Evolutionary conservation across 371 early-diverging fungal species (phyloP).

Genomic region (Mortierella sp.): DNA sequence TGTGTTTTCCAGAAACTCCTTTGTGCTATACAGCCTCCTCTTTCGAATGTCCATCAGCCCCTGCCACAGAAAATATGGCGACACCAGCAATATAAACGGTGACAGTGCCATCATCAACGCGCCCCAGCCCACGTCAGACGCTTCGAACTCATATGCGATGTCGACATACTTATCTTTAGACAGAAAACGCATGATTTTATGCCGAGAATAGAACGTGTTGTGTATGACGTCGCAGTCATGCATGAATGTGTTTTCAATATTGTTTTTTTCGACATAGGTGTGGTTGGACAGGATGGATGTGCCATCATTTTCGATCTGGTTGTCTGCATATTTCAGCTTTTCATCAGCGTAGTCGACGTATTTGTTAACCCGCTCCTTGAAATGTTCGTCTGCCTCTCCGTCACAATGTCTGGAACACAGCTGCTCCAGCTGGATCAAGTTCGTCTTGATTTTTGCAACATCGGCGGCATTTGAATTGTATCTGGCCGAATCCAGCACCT

Average conservation of each 20-base stretch:
- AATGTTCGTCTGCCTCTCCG: conserved; percentile 6
- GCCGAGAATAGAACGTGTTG: conserved; percentile 21
- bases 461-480: conserved; percentile 13
- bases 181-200: conserved; percentile 22
- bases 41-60: conserved; percentile 13
- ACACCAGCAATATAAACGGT: conserved; percentile 11
- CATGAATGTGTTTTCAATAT: conserved; percentile 15
- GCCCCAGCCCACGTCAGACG: conserved; percentile 15
- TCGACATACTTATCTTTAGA: conserved; percentile 18
- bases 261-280: conserved; percentile 15
- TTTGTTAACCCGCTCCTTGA: conserved; percentile 17
- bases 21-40: conserved; percentile 18
- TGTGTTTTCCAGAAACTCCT: conserved; percentile 20
- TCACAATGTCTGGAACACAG: conserved; percentile 14
- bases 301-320: conserved; percentile 10
- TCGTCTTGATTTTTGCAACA: conserved; percentile 14
- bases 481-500: conserved; percentile 17
- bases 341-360: conserved; percentile 18
- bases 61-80: conserved; percentile 18
- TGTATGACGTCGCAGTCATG: conserved; percentile 11
- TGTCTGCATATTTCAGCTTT: conserved; percentile 14
- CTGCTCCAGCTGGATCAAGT: conserved; percentile 13
- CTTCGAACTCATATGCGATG: conserved; percentile 17
- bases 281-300: conserved; percentile 10
- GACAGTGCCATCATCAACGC: conserved; percentile 1